Evolutionary conservation across 345 rosid species (phyloP), one percentile per base, ranked within the genome.

Genomic region (Populus tremula): DNA sequence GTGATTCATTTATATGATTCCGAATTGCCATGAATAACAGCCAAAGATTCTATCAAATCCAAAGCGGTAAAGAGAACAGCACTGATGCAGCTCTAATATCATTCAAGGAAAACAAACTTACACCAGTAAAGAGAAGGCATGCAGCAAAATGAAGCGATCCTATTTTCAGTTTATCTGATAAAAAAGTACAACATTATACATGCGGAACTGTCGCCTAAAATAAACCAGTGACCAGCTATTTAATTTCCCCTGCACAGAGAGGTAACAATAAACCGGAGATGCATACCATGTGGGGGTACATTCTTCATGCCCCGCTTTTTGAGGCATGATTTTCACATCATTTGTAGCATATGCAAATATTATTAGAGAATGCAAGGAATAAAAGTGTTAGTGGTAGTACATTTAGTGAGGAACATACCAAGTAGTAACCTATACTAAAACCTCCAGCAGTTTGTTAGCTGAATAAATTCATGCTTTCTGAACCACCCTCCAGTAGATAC

Each of bases 351-450:
- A 41, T 10, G 63, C 10, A 56, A n/a, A 56, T n/a, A 23, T 68
- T 54, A 65, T 20, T n/a, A 20, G 18, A 17, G 49, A 73, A 45
- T 43, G 64, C 71, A 70, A 79, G 73, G 78, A 74, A 27, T 35
- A 61, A 11, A 43, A 54, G 31, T 56, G 47, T 62, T 23, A 21
- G 53, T 53, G 36, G 36, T 33, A 23, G 18, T 21, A 61, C 35
- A 54, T 54, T 64, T 41, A 11, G 45, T 45, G 18, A 36, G 50
- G 54, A 23, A 67, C 21, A 39, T 39, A 5, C 35, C 31, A 41
- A 65, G 27, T 11, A 36, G 12, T 53, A 14, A 5, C 45, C 67
- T 65, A 36, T 25, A 11, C 11, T 70, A 11, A 59, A 0, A 53
- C 39, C 27, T 61, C 50, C 33, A 54, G 45, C 77, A 72, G 29